Percentiles rank a stretch among this genome's conserved stretches.
Evolutionary conservation across 192 early-diverging fungal genomes (phyloP).

Genomic region (Paraglomus brasilianum): DNA sequence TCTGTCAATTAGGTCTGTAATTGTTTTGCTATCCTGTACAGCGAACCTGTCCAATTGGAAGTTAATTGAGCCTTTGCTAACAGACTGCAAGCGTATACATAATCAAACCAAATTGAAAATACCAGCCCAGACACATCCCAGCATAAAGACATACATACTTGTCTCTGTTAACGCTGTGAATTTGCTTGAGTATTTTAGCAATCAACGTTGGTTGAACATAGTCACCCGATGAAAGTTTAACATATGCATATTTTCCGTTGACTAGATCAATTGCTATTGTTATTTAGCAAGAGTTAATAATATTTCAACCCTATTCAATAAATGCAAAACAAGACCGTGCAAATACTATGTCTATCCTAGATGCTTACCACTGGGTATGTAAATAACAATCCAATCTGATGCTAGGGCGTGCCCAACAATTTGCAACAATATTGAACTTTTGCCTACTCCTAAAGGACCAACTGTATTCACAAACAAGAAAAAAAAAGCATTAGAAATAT

Average conservation of each 20-base stretch:
- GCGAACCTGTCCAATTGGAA: too few relatives aligned
- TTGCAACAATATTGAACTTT: constrained; percentile 50
- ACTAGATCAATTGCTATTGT: constrained; percentile 44
- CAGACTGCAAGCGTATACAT: too few relatives aligned
- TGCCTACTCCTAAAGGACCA: constrained; percentile 49
- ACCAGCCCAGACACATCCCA: too few relatives aligned
- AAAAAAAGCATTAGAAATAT: neutral
- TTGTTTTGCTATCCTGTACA: too few relatives aligned
- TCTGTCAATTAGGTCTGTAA: constrained; percentile 40
- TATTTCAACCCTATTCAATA: too few relatives aligned
- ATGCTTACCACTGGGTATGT: constrained; percentile 46
- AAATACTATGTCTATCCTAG: constrained; percentile 6
- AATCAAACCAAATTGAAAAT: too few relatives aligned
- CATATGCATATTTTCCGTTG: constrained; percentile 47
- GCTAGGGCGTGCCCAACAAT: constrained; percentile 44
- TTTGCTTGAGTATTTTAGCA: constrained; percentile 40
- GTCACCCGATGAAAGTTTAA: constrained; percentile 34
- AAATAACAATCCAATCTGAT: constrained; percentile 54
- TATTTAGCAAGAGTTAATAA: too few relatives aligned
- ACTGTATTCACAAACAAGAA: constrained; percentile 26
- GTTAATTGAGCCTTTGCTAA: too few relatives aligned
- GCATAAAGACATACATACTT: too few relatives aligned
- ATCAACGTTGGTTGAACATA: constrained; percentile 51
- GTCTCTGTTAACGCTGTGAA: constrained; percentile 40
- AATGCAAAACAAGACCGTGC: neutral